Percentiles rank a stretch among this genome's conserved stretches.
These are phyloP conservation scores for Trichoderma atroviride DNA, from an alignment of 2,329 filamentous ascomycete genomes.

Conservation along the genomic window DNA sequence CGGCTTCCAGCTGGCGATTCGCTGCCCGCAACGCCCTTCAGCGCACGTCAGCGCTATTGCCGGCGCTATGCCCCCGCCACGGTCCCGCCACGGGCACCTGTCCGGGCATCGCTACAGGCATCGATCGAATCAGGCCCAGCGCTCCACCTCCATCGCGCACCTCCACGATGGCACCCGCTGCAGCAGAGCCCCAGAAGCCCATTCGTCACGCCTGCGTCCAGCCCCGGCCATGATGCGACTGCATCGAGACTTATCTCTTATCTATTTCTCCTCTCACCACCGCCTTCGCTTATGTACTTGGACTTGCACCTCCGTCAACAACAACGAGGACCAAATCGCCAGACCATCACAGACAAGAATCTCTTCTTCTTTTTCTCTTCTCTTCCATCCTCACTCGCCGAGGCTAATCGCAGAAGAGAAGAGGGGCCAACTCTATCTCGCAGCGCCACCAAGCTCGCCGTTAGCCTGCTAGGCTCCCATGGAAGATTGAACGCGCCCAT, in stretches of 20 bases:
- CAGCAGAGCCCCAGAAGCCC: neutral
- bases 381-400: neutral
- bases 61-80: constrained; percentile 2
- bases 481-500: constrained; percentile 22
- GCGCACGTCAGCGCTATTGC: neutral
- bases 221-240: constrained; percentile 4
- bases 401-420: neutral
- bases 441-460: constrained; percentile 18
- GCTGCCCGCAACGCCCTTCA: neutral
- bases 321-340: neutral
- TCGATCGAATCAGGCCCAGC: neutral
- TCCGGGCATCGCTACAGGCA: constrained; percentile 1
- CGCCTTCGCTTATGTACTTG: constrained; percentile 1
- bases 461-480: constrained; percentile 2
- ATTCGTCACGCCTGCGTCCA: neutral
- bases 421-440: constrained; percentile 1
- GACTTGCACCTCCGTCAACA: neutral
- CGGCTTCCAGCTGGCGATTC: neutral
- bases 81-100: neutral
- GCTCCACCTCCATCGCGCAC: neutral
- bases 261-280: constrained; percentile 18
- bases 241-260: neutral
- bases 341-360: neutral
- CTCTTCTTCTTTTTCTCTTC: too few relatives aligned
- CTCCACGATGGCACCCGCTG: neutral